A percentile compares a stretch with the other conserved stretches of the same genome.
Conservation (phyloP, 495 filamentous ascomycete genomes). For the Penicillium silybi region DNA sequence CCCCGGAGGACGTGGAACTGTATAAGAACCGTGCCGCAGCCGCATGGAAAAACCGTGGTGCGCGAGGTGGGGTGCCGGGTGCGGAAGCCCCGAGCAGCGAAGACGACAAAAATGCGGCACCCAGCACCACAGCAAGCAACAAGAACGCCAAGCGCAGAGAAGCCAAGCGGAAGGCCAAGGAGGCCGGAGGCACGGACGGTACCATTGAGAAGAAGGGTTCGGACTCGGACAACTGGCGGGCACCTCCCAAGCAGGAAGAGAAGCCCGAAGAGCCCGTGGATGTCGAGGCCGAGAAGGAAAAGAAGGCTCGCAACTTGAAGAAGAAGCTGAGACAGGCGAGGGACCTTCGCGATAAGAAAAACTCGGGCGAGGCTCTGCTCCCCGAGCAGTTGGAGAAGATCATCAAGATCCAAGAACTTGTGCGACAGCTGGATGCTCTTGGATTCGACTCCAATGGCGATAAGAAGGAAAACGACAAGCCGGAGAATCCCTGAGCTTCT, state of each 20-base stretch:
- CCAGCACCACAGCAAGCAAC: constrained; percentile 53
- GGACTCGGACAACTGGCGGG: constrained; percentile 30
- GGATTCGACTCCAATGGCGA: constrained; percentile 73
- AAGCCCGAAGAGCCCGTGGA: constrained; percentile 46
- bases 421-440: constrained; percentile 79
- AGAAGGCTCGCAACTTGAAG: constrained; percentile 86
- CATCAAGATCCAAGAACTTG: constrained; percentile 90
- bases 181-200: constrained; percentile 35
- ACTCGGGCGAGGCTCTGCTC: constrained; percentile 72
- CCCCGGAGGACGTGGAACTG: constrained; percentile 92
- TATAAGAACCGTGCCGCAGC: constrained; percentile 93
- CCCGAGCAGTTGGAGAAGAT: constrained; percentile 98
- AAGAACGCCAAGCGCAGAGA: constrained; percentile 96
- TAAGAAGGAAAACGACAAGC: constrained; percentile 31
- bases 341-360: constrained; percentile 87
- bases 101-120: constrained; percentile 39
- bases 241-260: constrained; percentile 26
- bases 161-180: constrained; percentile 83
- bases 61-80: constrained; percentile 74
- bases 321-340: constrained; percentile 95
- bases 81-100: constrained; percentile 58
- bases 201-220: constrained; percentile 37
- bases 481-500: constrained; percentile 11
- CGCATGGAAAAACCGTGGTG: constrained; percentile 77
- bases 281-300: constrained; percentile 76